Conservation (phyloP, 176 grass and related monocot species). For the Miscanthus lutarioriparius region DNA sequence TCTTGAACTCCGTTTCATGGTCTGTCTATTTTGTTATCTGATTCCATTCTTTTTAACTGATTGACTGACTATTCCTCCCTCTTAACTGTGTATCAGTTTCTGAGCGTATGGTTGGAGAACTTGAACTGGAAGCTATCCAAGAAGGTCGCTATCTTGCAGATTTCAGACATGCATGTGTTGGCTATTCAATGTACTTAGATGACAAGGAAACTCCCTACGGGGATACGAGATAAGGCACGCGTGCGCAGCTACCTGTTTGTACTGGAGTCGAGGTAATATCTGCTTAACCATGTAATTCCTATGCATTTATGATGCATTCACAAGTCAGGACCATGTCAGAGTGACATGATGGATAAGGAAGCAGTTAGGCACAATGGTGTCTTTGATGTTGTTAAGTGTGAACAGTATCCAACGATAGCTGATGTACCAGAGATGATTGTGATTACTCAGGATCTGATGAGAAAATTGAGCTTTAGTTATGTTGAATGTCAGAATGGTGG, state of each 20-base stretch:
- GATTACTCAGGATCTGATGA: constrained; percentile 1
- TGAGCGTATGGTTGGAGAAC: constrained; percentile 69
- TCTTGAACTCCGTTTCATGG: neutral
- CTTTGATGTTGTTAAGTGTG: constrained; percentile 14
- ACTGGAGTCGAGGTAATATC: constrained; percentile 74
- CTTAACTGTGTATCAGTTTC: constrained; percentile 56
- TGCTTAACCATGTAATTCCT: constrained; percentile 26
- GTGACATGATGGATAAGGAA: constrained; percentile 7
- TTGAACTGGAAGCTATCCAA: constrained; percentile 74
- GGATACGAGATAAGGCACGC: constrained; percentile 49
- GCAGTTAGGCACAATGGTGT: neutral
- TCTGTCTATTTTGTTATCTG: neutral
- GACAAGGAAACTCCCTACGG: constrained; percentile 51
- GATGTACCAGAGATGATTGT: neutral
- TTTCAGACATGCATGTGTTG: constrained; percentile 84
- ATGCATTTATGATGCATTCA: constrained; percentile 22
- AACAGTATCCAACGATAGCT: neutral
- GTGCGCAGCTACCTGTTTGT: constrained; percentile 72
- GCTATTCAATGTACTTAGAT: constrained; percentile 83
- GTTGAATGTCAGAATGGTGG: neutral
- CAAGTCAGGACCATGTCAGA: neutral
- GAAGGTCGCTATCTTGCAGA: constrained; percentile 77
- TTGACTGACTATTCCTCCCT: constrained; percentile 8
- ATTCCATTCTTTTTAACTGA: neutral
- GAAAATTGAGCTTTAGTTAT: constrained; percentile 16